Evolutionary conservation across 768 basidiomycete genomes (phyloP), one percentile per base, ranked within the genome.

Genomic region (Mycena epipterygia): DNA sequence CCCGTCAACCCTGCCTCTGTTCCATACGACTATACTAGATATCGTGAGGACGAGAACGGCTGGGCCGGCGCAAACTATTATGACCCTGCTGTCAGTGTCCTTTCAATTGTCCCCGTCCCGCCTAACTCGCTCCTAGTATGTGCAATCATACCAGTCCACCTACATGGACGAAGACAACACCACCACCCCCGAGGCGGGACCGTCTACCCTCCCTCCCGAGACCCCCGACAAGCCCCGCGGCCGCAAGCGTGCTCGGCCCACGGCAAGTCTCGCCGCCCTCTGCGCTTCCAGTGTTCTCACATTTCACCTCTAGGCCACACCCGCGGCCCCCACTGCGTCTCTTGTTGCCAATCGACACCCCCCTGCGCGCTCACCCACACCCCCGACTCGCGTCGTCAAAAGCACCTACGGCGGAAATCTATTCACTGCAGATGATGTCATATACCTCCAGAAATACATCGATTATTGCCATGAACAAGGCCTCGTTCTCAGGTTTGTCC

Each of bases 381-480:
- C 95, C 16, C 95, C 95, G 23, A 89, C 87, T 7, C 89, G 94
- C 19, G 91, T 95, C 25, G 90, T 96, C 77, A 95, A 94, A 81
- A 95, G 94, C 75, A 95, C 94, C 0, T 95, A 95, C 75, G 95
- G 95, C 49, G 95, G 95, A 17, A 95, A 96, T 76, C 78, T 95
- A 42, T 96, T 96, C 76, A 96, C 95, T 0, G 86, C 91, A 2
- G 95, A 95, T 55, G 95, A 96, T 76, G 89, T 96, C 46, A 64
- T 89, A 39, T 96, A 95, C 78, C 86, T 96, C 70, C 94, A 95
- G 76, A 92, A 90, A 77, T 96, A 96, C 77, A 96, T 96, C 52
- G 93, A 95, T 74, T 96, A 95, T 75, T 96, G 95, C 76, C 94
- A 95, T 75, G 93, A 95, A 64, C 92, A 95, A 79, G 94, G 95